phyloP scores from a whole-genome alignment of 441 rosid genomes.

The Erodium texanum region DNA sequence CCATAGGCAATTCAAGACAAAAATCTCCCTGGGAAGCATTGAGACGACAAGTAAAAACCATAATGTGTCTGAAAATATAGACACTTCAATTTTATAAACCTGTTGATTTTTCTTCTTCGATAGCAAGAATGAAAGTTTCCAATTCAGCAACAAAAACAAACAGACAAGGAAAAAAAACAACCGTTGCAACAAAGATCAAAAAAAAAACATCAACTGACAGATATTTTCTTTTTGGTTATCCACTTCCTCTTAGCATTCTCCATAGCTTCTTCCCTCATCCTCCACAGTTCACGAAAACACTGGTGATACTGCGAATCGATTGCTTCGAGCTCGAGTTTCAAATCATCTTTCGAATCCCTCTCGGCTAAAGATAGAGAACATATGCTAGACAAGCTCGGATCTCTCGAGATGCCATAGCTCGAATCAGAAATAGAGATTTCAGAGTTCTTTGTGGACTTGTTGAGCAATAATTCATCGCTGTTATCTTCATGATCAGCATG shows the following conservation, averaged over 20 bases:
- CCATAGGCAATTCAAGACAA: no score
- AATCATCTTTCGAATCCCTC: constrained; percentile 27
- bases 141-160: background rate
- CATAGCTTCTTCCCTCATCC: constrained; percentile 53
- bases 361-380: constrained; percentile 22
- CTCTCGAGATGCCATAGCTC: constrained; percentile 22
- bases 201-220: background rate
- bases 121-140: background rate
- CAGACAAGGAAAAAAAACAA: background rate
- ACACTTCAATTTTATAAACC: no score
- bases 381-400: constrained; percentile 25
- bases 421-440: constrained; percentile 17
- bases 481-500: constrained; percentile 14
- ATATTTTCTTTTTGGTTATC: constrained; percentile 31
- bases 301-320: constrained; percentile 41
- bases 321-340: constrained; percentile 38
- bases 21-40: no score
- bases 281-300: constrained; percentile 41
- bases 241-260: constrained; percentile 47
- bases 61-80: no score
- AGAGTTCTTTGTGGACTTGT: constrained; percentile 17
- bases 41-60: no score
- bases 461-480: background rate
- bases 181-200: background rate
- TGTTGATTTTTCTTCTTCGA: background rate